Percentiles rank a stretch among this genome's conserved stretches.
Evolutionary conservation across 495 filamentous ascomycete species (phyloP).

Genomic region (Penicillium atrosanguineum): DNA sequence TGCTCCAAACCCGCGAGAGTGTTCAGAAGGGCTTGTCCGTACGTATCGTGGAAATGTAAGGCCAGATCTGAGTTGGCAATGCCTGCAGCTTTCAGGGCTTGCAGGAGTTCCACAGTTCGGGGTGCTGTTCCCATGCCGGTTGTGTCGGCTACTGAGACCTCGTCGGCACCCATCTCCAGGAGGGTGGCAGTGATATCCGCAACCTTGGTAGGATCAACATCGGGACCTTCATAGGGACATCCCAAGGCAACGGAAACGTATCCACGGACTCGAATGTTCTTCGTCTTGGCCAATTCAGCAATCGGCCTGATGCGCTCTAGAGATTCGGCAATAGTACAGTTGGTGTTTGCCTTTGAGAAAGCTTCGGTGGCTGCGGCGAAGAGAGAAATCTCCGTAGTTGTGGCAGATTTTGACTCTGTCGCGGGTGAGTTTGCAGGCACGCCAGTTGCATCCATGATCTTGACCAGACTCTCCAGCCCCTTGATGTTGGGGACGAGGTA

Average conservation of each 20-base stretch:
- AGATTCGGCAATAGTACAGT: slow-evolving; percentile 81
- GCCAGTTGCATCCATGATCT: slow-evolving; percentile 40
- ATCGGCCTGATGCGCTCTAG: slow-evolving; percentile 74
- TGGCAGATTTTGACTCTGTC: slow-evolving; percentile 27
- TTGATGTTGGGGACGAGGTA: slow-evolving; percentile 89
- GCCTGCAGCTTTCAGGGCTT: slow-evolving; percentile 69
- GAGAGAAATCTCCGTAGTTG: slow-evolving; percentile 74
- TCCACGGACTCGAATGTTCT: slow-evolving; percentile 74
- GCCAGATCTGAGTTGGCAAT: slow-evolving; percentile 79
- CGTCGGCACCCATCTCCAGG: slow-evolving; percentile 93
- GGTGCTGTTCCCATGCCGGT: slow-evolving; percentile 96
- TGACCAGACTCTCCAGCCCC: slow-evolving; percentile 62
- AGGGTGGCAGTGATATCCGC: slow-evolving; percentile 78
- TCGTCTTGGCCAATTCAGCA: slow-evolving; percentile 67
- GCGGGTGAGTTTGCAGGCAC: slow-evolving; percentile 41
- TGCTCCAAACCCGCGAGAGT: slow-evolving; percentile 82
- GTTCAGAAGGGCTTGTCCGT: slow-evolving; percentile 91
- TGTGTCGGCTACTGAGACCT: slow-evolving; percentile 91
- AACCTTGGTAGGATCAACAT: slow-evolving; percentile 73
- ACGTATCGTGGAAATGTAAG: slow-evolving; percentile 96
- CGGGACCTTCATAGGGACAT: slow-evolving; percentile 89
- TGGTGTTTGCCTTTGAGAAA: slow-evolving; percentile 89
- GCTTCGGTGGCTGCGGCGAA: slow-evolving; percentile 91
- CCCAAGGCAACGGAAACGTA: slow-evolving; percentile 95
- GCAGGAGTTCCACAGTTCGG: slow-evolving; percentile 66